These are phyloP conservation scores for Saturnispora halmiae DNA, from an alignment of 805 yeast genomes.

Conservation along the genomic window DNA sequence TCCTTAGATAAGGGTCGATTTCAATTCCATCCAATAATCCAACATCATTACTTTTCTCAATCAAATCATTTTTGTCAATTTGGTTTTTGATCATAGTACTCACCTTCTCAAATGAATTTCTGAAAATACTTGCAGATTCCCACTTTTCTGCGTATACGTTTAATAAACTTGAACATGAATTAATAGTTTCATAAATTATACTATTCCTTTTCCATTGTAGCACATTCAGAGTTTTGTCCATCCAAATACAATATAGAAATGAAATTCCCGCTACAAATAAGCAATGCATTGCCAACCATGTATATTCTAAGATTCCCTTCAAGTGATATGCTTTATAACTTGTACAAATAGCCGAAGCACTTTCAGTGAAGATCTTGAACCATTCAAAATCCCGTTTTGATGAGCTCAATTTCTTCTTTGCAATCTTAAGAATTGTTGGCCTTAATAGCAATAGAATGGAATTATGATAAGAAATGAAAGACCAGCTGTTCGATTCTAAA, in stretches of 20 bases:
- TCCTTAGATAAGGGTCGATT: slow-evolving; percentile 13
- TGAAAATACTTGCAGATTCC: slow-evolving; percentile 20
- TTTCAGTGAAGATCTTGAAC: slow-evolving; percentile 28
- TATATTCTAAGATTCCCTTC: slow-evolving; percentile 22
- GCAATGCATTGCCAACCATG: slow-evolving; percentile 29
- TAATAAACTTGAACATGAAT: slow-evolving; percentile 24
- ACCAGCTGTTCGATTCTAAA: slow-evolving; percentile 29
- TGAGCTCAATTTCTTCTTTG: slow-evolving; percentile 13
- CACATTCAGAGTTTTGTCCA: slow-evolving; percentile 21
- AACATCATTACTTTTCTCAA: slow-evolving; percentile 4
- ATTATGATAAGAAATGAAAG: slow-evolving; percentile 28
- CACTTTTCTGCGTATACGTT: slow-evolving; percentile 27
- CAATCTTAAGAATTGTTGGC: slow-evolving; percentile 24
- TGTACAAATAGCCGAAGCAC: slow-evolving; percentile 25
- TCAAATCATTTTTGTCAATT: slow-evolving; percentile 4
- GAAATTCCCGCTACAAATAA: slow-evolving; percentile 27
- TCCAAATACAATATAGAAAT: slow-evolving; percentile 27
- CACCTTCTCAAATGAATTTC: slow-evolving; percentile 26
- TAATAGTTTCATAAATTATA: slow-evolving; percentile 25
- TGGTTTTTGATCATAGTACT: slow-evolving; percentile 13
- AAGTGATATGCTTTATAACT: slow-evolving; percentile 24
- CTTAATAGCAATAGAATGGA: slow-evolving; percentile 26
- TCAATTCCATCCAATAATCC: slow-evolving; percentile 15
- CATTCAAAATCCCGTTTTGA: slow-evolving; percentile 23
- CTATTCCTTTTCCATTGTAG: slow-evolving; percentile 22